Percentiles rank a stretch among this genome's conserved stretches.
phyloP scores from a whole-genome alignment of 495 filamentous ascomycete genomes.

The Jackrogersella minutella region DNA sequence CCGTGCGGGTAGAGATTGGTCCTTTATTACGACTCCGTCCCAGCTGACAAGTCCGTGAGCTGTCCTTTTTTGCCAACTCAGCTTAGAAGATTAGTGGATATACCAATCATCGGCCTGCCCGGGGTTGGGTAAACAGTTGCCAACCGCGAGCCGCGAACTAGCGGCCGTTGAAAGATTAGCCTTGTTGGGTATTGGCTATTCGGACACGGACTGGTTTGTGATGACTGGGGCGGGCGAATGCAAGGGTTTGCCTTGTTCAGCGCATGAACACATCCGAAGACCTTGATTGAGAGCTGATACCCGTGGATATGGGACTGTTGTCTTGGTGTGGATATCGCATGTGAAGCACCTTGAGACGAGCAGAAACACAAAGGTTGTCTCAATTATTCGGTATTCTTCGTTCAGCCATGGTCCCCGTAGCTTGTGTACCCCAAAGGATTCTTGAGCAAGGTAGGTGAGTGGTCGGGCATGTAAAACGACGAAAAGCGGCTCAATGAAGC shows the following conservation, averaged over 20 bases:
- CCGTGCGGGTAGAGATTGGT: background rate
- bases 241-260: conserved; percentile 23
- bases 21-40: background rate
- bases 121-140: background rate
- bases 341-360: background rate
- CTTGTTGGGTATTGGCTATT: conserved; percentile 2
- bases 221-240: too few species aligned
- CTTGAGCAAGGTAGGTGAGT: too few species aligned
- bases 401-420: background rate
- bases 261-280: background rate
- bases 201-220: conserved; percentile 9
- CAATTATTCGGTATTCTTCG: too few species aligned
- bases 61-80: conserved; percentile 13
- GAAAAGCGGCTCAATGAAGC: conserved; percentile 4
- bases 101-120: conserved; percentile 16
- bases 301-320: too few species aligned
- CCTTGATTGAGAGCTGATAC: too few species aligned
- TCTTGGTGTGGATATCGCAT: background rate
- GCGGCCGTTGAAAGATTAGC: background rate
- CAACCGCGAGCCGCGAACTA: background rate
- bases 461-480: background rate
- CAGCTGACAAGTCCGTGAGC: conserved; percentile 8
- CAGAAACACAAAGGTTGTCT: conserved; percentile 3
- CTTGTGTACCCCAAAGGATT: background rate
- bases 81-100: conserved; percentile 32